These are phyloP conservation scores for Paxillus ammoniavirescens DNA, from an alignment of 768 basidiomycete genomes.

Conservation along the genomic window DNA sequence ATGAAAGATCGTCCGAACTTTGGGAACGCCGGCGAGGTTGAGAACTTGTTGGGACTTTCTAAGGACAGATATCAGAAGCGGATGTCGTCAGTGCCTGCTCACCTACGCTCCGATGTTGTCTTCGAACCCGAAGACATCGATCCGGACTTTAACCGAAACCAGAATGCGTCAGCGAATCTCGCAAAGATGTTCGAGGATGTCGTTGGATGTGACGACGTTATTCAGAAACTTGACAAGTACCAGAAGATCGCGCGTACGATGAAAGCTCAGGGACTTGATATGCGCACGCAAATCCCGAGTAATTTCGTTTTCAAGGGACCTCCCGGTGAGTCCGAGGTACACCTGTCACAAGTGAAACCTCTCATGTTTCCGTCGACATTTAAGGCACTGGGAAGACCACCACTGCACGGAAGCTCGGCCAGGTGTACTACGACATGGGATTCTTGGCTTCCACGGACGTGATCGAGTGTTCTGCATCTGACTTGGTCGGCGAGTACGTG, in stretches of 20 bases:
- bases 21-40: slow-evolving; percentile 64
- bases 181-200: slow-evolving; percentile 59
- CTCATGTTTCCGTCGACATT: too few relatives aligned
- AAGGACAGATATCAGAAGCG: slow-evolving; percentile 48
- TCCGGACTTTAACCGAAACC: slow-evolving; percentile 52
- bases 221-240: slow-evolving; percentile 47
- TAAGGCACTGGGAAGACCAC: slow-evolving; percentile 63
- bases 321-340: slow-evolving; percentile 42
- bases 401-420: slow-evolving; percentile 59
- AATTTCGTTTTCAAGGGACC: slow-evolving; percentile 74
- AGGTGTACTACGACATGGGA: slow-evolving; percentile 67
- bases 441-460: slow-evolving; percentile 51
- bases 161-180: slow-evolving; percentile 49
- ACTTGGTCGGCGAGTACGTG: slow-evolving; percentile 68
- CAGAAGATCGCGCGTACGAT: slow-evolving; percentile 48
- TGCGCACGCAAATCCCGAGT: slow-evolving; percentile 50
- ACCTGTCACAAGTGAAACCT: too few relatives aligned
- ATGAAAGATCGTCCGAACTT: slow-evolving; percentile 53
- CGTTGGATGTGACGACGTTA: slow-evolving; percentile 56
- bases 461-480: slow-evolving; percentile 66
- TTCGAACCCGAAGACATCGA: slow-evolving; percentile 58
- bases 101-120: slow-evolving; percentile 20
- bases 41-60: slow-evolving; percentile 53
- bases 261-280: slow-evolving; percentile 41
- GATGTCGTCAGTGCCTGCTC: slow-evolving; percentile 23